These are phyloP conservation scores for Ophiorrhiza pumila DNA, from an alignment of 257 asterid genomes.

Conservation along the genomic window DNA sequence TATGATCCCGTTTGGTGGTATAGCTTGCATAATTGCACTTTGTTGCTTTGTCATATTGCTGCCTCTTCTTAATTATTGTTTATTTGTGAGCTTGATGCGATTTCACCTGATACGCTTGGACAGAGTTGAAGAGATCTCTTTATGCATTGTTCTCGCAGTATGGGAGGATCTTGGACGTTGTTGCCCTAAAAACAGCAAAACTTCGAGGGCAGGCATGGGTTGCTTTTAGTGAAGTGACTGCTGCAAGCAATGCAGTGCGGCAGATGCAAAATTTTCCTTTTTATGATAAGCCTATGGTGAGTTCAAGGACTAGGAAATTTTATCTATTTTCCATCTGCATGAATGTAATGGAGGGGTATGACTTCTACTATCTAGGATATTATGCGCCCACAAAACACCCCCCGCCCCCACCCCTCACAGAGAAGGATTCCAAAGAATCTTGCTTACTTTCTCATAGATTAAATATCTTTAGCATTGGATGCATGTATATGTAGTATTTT, in stretches of 20 bases:
- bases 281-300: constrained; percentile 92
- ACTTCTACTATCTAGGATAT: background rate
- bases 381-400: background rate
- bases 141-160: constrained; percentile 96
- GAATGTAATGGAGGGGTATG: background rate
- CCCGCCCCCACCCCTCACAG: no score
- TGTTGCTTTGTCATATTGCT: background rate
- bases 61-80: background rate
- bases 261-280: constrained; percentile 98
- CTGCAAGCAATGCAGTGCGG: constrained; percentile 95
- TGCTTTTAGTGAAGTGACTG: constrained; percentile 89
- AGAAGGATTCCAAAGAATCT: background rate
- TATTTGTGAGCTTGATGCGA: background rate
- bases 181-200: constrained; percentile 84
- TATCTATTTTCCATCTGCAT: background rate
- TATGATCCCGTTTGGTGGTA: no score
- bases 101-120: constrained; percentile 16
- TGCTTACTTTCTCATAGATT: background rate
- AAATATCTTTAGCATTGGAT: background rate
- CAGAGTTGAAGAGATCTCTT: constrained; percentile 99
- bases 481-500: background rate
- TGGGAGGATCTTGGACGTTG: constrained; percentile 93
- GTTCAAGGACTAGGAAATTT: constrained; percentile 12
- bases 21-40: background rate
- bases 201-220: constrained; percentile 99